These are phyloP conservation scores for Penicillium sp. DNA, from an alignment of 2,329 filamentous ascomycete species.

Conservation along the genomic window DNA sequence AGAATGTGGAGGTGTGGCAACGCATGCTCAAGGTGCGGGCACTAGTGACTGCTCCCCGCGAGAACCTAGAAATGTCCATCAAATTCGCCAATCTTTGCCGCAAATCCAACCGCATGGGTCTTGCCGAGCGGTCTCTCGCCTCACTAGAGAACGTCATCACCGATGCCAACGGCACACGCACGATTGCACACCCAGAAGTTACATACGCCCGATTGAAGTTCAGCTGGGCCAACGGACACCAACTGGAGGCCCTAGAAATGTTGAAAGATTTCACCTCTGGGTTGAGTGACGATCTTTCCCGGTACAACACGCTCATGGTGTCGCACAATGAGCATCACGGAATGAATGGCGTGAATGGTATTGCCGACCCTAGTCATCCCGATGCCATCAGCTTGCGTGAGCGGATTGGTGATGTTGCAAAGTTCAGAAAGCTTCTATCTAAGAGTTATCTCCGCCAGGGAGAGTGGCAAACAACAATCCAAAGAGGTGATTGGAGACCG, in stretches of 20 bases:
- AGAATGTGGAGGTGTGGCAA: conserved; percentile 97
- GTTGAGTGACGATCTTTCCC: conserved; percentile 55
- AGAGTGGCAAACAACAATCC: conserved; percentile 85
- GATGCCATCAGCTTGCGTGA: conserved; percentile 38
- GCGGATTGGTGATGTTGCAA: conserved; percentile 48
- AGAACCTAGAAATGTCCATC: conserved; percentile 99
- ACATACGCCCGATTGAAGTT: conserved; percentile 97
- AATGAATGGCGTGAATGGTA: conserved; percentile 48
- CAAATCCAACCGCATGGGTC: conserved; percentile 87
- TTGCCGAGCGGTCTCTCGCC: conserved; percentile 92
- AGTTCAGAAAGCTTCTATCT: conserved; percentile 67
- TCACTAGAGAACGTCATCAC: conserved; percentile 72
- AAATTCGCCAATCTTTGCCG: conserved; percentile 98
- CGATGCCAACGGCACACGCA: conserved; percentile 38
- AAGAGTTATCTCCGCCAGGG: conserved; percentile 96
- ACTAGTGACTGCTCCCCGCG: conserved; percentile 81
- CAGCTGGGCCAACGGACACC: conserved; percentile 78
- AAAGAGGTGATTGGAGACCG: conserved; percentile 83
- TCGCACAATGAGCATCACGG: conserved; percentile 38
- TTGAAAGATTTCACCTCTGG: conserved; percentile 58
- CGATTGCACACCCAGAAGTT: conserved; percentile 62
- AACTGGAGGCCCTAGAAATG: conserved; percentile 57
- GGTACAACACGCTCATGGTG: conserved; percentile 40
- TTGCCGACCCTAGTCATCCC: conserved; percentile 37
- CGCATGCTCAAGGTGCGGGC: conserved; percentile 93